Evolutionary conservation across 306 rosid genomes (phyloP).

Genomic region (Pueraria montana): DNA sequence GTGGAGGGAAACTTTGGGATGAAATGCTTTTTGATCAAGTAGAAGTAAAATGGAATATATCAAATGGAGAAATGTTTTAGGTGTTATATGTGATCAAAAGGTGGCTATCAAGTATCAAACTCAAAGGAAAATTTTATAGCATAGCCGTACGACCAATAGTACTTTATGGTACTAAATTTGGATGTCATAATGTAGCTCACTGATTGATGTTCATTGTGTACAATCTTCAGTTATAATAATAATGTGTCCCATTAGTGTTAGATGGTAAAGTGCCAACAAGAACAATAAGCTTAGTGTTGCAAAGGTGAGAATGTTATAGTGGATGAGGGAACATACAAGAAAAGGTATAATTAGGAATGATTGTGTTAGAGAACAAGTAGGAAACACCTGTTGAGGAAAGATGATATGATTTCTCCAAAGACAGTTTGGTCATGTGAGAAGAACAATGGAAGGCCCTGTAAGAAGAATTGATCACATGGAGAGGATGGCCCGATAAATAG

Average conservation of each 20-base stretch:
- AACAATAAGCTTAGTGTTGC: background rate
- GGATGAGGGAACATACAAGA: background rate
- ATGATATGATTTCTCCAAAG: background rate
- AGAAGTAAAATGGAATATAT: background rate
- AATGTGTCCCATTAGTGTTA: background rate
- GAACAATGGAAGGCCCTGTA: background rate
- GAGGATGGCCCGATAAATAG: background rate
- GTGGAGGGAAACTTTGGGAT: constrained; percentile 18
- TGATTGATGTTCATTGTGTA: background rate
- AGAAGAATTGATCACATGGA: background rate
- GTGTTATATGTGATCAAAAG: background rate
- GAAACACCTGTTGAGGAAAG: background rate
- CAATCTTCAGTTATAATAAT: background rate
- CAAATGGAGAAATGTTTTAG: background rate
- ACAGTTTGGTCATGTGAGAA: background rate
- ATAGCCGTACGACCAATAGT: background rate
- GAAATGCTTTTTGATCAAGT: background rate
- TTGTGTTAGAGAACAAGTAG: background rate
- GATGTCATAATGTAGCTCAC: background rate
- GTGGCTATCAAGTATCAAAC: background rate
- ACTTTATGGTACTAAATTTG: background rate
- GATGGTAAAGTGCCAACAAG: background rate
- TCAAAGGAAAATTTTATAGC: background rate
- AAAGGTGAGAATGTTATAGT: background rate
- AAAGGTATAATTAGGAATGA: background rate